phyloP scores from a whole-genome alignment of 495 filamentous ascomycete species.

The Aspergillus nanangensis region DNA sequence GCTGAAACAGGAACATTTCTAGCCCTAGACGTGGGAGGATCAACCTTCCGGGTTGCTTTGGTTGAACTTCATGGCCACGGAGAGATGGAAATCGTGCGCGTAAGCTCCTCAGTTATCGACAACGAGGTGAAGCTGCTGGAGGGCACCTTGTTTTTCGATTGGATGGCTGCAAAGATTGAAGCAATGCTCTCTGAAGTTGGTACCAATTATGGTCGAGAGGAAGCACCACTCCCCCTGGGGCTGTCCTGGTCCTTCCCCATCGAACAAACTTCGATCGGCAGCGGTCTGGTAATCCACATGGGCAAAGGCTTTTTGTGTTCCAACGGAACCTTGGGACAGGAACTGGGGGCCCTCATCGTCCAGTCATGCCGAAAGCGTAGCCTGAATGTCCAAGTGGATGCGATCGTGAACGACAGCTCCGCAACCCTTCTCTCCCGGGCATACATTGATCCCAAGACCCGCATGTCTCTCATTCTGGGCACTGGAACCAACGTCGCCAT shows the following conservation, averaged over 20 bases:
- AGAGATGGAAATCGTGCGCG: constrained; percentile 47
- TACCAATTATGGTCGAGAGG: constrained; percentile 32
- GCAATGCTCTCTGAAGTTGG: constrained; percentile 42
- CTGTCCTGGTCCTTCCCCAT: constrained; percentile 69
- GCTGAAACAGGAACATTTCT: constrained; percentile 56
- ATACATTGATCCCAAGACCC: constrained; percentile 58
- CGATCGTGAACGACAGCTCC: constrained; percentile 82
- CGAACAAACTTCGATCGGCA: constrained; percentile 57
- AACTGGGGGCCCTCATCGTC: constrained; percentile 56
- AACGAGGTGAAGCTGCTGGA: constrained; percentile 46
- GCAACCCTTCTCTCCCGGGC: constrained; percentile 76
- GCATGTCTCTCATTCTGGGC: constrained; percentile 76
- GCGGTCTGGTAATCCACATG: constrained; percentile 57
- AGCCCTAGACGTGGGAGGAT: constrained; percentile 63
- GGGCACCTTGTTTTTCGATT: constrained; percentile 60
- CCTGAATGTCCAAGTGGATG: constrained; percentile 53
- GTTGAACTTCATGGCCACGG: constrained; percentile 52
- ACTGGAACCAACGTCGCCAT: constrained; percentile 84
- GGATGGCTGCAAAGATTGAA: constrained; percentile 62
- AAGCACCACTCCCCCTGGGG: constrained; percentile 48
- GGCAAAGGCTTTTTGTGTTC: constrained; percentile 64
- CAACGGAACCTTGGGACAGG: constrained; percentile 50
- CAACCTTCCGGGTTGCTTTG: constrained; percentile 60
- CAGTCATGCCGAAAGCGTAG: constrained; percentile 48
- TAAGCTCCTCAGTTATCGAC: constrained; percentile 50